These are phyloP conservation scores for Centrapalus pauciflorus DNA, from an alignment of 129 eudicot genomes.

Conservation along the genomic window DNA sequence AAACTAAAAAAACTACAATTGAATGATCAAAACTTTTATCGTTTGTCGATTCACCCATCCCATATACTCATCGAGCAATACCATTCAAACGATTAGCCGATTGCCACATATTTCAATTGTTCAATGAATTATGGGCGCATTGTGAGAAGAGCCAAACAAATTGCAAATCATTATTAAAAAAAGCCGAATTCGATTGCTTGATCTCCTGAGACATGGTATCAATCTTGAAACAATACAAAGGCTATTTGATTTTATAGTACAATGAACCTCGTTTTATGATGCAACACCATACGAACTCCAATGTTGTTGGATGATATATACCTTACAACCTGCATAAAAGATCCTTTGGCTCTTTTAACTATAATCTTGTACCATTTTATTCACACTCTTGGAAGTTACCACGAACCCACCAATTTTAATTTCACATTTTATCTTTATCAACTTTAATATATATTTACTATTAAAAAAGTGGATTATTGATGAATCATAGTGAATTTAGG, in stretches of 20 bases:
- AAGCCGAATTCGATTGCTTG: constrained; percentile 16
- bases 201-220: constrained; percentile 30
- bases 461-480: background rate
- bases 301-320: constrained; percentile 26
- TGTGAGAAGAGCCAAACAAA: constrained; percentile 12
- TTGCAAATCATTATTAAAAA: constrained; percentile 23
- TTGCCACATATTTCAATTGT: background rate
- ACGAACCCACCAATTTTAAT: constrained; percentile 6
- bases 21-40: too few relatives aligned
- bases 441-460: background rate
- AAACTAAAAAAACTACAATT: background rate
- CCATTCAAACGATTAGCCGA: background rate
- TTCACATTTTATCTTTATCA: background rate
- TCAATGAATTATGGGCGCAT: constrained; percentile 18
- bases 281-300: constrained; percentile 31
- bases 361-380: constrained; percentile 26
- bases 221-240: constrained; percentile 25
- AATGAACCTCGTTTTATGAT: constrained; percentile 27
- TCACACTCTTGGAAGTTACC: constrained; percentile 28
- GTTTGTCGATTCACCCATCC: background rate
- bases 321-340: constrained; percentile 18
- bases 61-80: background rate
- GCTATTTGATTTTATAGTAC: constrained; percentile 16
- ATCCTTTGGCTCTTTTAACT: constrained; percentile 36
- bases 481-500: too few relatives aligned